Conservation (phyloP, 345 rosid species). For the Populus nigra region DNA sequence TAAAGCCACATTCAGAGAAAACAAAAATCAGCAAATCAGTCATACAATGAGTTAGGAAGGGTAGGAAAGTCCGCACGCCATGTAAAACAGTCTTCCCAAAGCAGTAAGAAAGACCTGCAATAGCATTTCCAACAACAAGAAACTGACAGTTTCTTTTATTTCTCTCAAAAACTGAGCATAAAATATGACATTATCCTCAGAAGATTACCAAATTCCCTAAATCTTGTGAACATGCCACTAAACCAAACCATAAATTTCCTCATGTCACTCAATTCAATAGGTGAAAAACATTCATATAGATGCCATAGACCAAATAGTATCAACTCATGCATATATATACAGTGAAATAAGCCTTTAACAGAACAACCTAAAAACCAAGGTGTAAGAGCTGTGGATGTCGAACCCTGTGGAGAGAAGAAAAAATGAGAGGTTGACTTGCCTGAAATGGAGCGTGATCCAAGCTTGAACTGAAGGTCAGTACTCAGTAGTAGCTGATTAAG, state of each 20-base stretch:
- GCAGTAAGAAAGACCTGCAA: background rate
- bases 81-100: background rate
- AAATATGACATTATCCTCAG: background rate
- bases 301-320: background rate
- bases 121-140: background rate
- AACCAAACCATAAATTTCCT: background rate
- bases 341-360: background rate
- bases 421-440: no score
- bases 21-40: background rate
- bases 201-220: background rate
- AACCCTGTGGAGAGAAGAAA: no score
- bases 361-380: no score
- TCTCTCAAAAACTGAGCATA: background rate
- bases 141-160: background rate
- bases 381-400: no score
- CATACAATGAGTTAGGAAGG: background rate
- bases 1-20: background rate
- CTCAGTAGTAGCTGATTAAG: no score
- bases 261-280: background rate
- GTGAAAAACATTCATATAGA: background rate
- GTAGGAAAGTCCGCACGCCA: background rate
- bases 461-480: no score
- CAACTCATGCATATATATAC: background rate
- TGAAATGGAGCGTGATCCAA: no score
- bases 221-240: background rate